Conservation (phyloP, 192 early-diverging fungal species). For the Podila verticillata region DNA sequence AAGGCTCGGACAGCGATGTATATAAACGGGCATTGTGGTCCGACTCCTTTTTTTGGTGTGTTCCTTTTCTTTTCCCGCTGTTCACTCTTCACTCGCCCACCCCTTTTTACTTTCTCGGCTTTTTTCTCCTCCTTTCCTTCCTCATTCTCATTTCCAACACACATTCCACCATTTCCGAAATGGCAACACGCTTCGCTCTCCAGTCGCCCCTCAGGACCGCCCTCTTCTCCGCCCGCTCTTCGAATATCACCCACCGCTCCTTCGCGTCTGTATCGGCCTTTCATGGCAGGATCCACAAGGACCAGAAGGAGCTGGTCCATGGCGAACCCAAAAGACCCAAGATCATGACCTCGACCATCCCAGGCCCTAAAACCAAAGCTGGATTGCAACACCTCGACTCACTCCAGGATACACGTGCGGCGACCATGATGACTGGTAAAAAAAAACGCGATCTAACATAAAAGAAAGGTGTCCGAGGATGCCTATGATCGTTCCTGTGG, state of each 20-base stretch:
- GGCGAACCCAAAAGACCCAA: slow-evolving; percentile 68
- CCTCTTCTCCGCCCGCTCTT: too few relatives aligned
- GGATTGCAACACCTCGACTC: slow-evolving; percentile 59
- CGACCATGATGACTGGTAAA: slow-evolving; percentile 62
- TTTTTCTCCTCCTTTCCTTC: background rate
- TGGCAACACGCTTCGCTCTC: background rate
- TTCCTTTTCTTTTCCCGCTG: background rate
- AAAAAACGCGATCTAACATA: too few relatives aligned
- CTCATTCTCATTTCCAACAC: background rate
- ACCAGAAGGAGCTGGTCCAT: slow-evolving; percentile 40
- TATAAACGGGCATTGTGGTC: too few relatives aligned
- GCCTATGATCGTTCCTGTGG: too few relatives aligned
- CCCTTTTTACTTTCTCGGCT: background rate
- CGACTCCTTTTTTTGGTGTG: background rate
- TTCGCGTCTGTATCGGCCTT: slow-evolving; percentile 1
- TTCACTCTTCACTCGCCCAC: too few relatives aligned
- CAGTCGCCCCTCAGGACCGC: background rate
- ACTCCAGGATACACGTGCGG: slow-evolving; percentile 74
- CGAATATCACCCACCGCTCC: background rate
- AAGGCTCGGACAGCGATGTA: too few relatives aligned
- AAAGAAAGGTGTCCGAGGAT: too few relatives aligned
- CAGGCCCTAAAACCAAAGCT: slow-evolving; percentile 67
- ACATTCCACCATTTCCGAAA: background rate
- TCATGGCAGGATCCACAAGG: slow-evolving; percentile 14
- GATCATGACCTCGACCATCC: slow-evolving; percentile 60